Evolutionary conservation across 2,329 filamentous ascomycete species (phyloP).

Genomic region (Penicillium sp.): DNA sequence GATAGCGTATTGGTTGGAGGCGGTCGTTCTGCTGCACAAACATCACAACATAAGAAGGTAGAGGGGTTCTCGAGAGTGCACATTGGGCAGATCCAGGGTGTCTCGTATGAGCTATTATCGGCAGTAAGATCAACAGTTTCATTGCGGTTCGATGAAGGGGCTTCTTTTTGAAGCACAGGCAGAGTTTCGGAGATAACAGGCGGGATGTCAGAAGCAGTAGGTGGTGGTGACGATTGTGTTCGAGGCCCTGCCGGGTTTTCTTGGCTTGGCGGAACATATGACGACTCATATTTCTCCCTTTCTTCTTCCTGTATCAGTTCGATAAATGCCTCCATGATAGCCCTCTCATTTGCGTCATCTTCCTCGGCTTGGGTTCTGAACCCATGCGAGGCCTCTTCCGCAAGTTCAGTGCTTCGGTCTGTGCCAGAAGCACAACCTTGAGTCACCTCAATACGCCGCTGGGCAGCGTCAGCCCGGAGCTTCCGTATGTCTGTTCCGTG

Average conservation of each 20-base stretch:
- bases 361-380: constrained; percentile 83
- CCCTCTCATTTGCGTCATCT: constrained; percentile 82
- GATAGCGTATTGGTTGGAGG: constrained; percentile 23
- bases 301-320: constrained; percentile 84
- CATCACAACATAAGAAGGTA: constrained; percentile 61
- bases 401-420: constrained; percentile 65
- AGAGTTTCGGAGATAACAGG: constrained; percentile 21
- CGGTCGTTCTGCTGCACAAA: constrained; percentile 58
- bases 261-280: constrained; percentile 54
- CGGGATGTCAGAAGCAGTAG: constrained; percentile 26
- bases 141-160: constrained; percentile 1
- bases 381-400: constrained; percentile 67
- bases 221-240: constrained; percentile 42
- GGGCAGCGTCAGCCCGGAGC: constrained; percentile 70
- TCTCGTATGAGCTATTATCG: constrained; percentile 36
- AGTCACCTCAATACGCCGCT: constrained; percentile 65
- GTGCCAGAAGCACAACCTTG: constrained; percentile 74
- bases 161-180: neutral
- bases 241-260: constrained; percentile 53
- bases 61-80: constrained; percentile 64
- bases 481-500: constrained; percentile 68
- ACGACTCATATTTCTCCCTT: constrained; percentile 57
- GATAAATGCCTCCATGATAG: constrained; percentile 81
- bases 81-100: constrained; percentile 59
- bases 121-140: constrained; percentile 18